Base-by-base conservation (phyloP, 2,329 filamentous ascomycete species). In the Alternaria panax region DNA sequence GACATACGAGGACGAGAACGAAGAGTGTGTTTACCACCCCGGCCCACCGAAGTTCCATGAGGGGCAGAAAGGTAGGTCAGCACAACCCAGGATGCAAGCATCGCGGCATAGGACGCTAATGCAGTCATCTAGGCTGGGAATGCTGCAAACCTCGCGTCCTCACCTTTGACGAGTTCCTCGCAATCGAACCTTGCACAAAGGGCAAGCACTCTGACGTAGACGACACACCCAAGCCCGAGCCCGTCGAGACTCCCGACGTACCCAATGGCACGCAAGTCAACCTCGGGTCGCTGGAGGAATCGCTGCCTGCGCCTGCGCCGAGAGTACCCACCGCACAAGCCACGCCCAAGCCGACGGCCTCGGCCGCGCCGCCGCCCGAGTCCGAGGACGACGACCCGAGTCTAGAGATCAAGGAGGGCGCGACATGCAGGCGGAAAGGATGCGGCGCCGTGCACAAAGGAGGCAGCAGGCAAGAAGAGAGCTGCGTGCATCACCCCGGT, bases 121-220 rank as follows among this genome's bases (percentile, higher is more conserved):
- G 14, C 28, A 5, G 16, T 5, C 18, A n/a, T 22, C 20, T 73
- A 97, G 94, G 95, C 75, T 98, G 95, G 94, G 96, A 96, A 83
- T 99, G 95, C 84, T 99, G 95, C 87, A 98, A 97, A 82, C 90
- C 93, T 57, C 91, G 95, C 74, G 93, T 98, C 71, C 85, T 99
- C 71, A 97, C 93, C 60, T 99, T 99, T 78, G 95, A 99, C 81
- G 95, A 99, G 81, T 99, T 99, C 84, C 92, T 99, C 79, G 80
- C 84, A 61, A 98, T 99, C 71, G 84, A 91, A 50, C 94, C 95
- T 36, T 99, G 95, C 85, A 97, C 95, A 25, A 91, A 89, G 12
- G 95, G 95, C 73, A 93, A 90, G 72, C 95, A 99, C 83, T 95
- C 92, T 59, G 93, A 92, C 12, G 91, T 95, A 63, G 94, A 97